These are phyloP conservation scores for Terfezia boudieri DNA, from an alignment of 495 filamentous ascomycete species.

Conservation along the genomic window DNA sequence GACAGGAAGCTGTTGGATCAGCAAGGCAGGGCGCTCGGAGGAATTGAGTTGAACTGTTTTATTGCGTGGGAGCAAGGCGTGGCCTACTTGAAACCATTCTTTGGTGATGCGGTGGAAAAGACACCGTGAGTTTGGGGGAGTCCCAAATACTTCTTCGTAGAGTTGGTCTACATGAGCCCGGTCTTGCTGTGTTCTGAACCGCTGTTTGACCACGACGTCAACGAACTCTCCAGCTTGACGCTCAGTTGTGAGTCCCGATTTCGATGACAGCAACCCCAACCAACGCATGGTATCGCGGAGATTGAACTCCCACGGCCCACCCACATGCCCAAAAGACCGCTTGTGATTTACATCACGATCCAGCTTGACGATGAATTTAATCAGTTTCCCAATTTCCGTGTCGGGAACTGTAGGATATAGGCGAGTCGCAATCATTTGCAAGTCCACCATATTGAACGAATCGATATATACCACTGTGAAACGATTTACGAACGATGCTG, in stretches of 20 bases:
- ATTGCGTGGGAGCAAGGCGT: slow-evolving; percentile 45
- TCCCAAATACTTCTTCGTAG: slow-evolving; percentile 33
- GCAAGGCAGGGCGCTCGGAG: slow-evolving; percentile 32
- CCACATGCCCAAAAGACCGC: slow-evolving; percentile 48
- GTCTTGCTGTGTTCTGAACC: slow-evolving; percentile 57
- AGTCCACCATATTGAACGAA: slow-evolving; percentile 55
- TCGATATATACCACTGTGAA: slow-evolving; percentile 97
- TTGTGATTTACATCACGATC: slow-evolving; percentile 45
- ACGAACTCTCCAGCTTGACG: slow-evolving; percentile 44
- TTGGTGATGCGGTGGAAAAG: slow-evolving; percentile 42
- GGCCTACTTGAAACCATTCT: slow-evolving; percentile 51
- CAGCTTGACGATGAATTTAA: slow-evolving; percentile 59
- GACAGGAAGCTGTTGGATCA: slow-evolving; percentile 36
- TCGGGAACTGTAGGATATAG: slow-evolving; percentile 41
- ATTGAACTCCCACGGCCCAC: slow-evolving; percentile 95
- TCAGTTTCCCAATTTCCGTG: slow-evolving; percentile 35
- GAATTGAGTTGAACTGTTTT: slow-evolving; percentile 30
- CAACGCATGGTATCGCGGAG: slow-evolving; percentile 78
- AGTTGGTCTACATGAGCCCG: slow-evolving; percentile 36
- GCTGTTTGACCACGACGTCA: slow-evolving; percentile 62
- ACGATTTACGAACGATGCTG: slow-evolving; percentile 88
- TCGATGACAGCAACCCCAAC: slow-evolving; percentile 46
- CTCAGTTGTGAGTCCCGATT: slow-evolving; percentile 31
- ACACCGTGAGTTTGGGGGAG: slow-evolving; percentile 19
- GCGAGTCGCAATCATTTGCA: slow-evolving; percentile 56